Evolutionary conservation across 768 basidiomycete genomes (phyloP).

Genomic region (Daedaleopsis sinensis): DNA sequence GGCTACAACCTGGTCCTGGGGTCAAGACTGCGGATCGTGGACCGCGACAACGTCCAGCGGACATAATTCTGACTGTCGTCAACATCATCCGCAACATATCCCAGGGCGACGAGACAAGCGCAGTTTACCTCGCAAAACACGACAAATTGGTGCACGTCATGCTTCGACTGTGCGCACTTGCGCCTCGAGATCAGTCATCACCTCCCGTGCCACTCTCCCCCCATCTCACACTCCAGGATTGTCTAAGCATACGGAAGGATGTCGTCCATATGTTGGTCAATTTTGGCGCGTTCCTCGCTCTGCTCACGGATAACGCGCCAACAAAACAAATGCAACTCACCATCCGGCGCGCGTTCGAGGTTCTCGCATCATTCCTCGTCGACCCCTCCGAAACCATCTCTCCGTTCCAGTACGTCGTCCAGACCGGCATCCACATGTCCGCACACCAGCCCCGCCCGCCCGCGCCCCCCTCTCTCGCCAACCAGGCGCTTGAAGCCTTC

Average conservation of each 20-base stretch:
- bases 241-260: conserved; percentile 78
- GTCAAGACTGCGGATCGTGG: conserved; percentile 51
- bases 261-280: conserved; percentile 69
- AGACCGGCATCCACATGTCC: conserved; percentile 46
- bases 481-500: conserved; percentile 84
- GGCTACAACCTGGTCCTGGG: conserved; percentile 51
- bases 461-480: conserved; percentile 63
- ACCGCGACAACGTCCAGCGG: conserved; percentile 67
- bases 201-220: conserved; percentile 47
- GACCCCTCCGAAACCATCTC: conserved; percentile 69
- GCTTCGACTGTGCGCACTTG: conserved; percentile 68
- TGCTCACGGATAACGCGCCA: conserved; percentile 45
- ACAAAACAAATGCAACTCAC: conserved; percentile 45
- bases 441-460: conserved; percentile 31
- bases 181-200: conserved; percentile 29
- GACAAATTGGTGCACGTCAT: conserved; percentile 65
- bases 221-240: conserved; percentile 69
- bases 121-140: conserved; percentile 62
- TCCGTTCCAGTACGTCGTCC: conserved; percentile 61
- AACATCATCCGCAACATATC: conserved; percentile 90
- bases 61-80: conserved; percentile 66
- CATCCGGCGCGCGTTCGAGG: conserved; percentile 60
- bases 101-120: conserved; percentile 68
- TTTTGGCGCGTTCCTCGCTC: conserved; percentile 54
- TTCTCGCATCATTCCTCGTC: conserved; percentile 75